Evolutionary conservation across 306 rosid species (phyloP), one percentile per base, ranked within the genome.

Genomic region (Medicago lupulina): DNA sequence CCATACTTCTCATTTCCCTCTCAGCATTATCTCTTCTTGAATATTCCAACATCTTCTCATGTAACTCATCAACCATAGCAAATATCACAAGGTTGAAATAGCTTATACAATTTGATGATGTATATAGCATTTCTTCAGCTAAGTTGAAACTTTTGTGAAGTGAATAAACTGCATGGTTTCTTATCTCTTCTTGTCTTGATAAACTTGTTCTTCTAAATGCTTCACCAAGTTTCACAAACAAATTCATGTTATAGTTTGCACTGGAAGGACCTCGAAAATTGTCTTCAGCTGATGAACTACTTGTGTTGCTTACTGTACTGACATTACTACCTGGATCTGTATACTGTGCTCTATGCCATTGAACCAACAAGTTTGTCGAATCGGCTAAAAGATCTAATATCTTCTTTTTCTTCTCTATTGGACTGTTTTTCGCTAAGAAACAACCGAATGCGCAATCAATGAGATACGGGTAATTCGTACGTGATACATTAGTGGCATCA

Each of bases 1-100:
- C 99, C 97, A 90, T 95, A 17, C 99, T 80, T 80, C 99, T 87
- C 86, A 86, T 84, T 85, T 95, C 99, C 83, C 80, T 90, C 87
- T 92, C 97, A 5, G 96, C 87, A 14, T 86, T 84, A 10, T 89
- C 99, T 74, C 99, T 88, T 71, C 93, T 85, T 6, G 96, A 95
- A 76, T 95, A 95, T 72, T 95, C 99, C 83, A 95, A 59, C 93
- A 92, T 88, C 81, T 95, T 95, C 75, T 95, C 92, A 51, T 92
- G 97, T 54, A 95, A 83, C 79, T 92, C 97, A 71, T 92, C 99
- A 9, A 92, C 92, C 99, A 90, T 95, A 3, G 93, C 89, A 38
- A 95, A 95, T 21, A 95, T 67, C 77, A 92, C 88, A 2, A 84
- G 92, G 84, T 88, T 90, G 79, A 95, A 89, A 60, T 87, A 90